phyloP scores from a whole-genome alignment of 345 rosid species.

The Chamaenerion angustifolium region DNA sequence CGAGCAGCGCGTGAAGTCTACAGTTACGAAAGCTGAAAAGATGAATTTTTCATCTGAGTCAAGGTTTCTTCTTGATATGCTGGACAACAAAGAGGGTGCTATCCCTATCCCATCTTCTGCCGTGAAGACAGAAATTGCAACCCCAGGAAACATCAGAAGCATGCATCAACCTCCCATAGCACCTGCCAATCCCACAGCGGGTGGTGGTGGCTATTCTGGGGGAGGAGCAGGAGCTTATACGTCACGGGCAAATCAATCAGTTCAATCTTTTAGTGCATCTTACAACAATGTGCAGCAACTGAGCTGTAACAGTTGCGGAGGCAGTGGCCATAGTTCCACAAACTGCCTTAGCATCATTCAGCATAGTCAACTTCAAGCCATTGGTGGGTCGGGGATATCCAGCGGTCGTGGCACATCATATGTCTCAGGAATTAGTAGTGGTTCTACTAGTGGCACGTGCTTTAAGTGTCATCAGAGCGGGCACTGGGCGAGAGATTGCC shows the following conservation, averaged over 20 bases:
- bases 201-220: not conserved
- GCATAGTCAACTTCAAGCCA: slow-evolving; percentile 32
- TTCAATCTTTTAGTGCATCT: slow-evolving; percentile 35
- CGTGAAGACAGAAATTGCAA: too few species aligned
- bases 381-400: slow-evolving; percentile 19
- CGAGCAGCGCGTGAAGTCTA: slow-evolving; percentile 81
- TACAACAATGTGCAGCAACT: slow-evolving; percentile 11
- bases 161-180: slow-evolving; percentile 18
- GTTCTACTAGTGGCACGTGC: slow-evolving; percentile 18
- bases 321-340: slow-evolving; percentile 42
- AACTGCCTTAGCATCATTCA: slow-evolving; percentile 63
- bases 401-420: slow-evolving; percentile 8
- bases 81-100: slow-evolving; percentile 36
- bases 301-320: slow-evolving; percentile 46
- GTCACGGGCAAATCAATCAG: slow-evolving; percentile 23
- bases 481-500: slow-evolving; percentile 62
- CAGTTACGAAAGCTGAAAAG: slow-evolving; percentile 64
- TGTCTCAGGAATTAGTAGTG: slow-evolving; percentile 18
- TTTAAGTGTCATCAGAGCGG: slow-evolving; percentile 49
- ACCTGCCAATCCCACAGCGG: slow-evolving; percentile 7
- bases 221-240: slow-evolving; percentile 20
- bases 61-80: slow-evolving; percentile 43
- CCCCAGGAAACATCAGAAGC: slow-evolving; percentile 20
- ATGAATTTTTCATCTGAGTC: slow-evolving; percentile 45
- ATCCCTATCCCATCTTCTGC: slow-evolving; percentile 16